Evolutionary conservation across 2,329 filamentous ascomycete genomes (phyloP), one percentile per base, ranked within the genome.

Genomic region (Coleophoma eucalyptorum): DNA sequence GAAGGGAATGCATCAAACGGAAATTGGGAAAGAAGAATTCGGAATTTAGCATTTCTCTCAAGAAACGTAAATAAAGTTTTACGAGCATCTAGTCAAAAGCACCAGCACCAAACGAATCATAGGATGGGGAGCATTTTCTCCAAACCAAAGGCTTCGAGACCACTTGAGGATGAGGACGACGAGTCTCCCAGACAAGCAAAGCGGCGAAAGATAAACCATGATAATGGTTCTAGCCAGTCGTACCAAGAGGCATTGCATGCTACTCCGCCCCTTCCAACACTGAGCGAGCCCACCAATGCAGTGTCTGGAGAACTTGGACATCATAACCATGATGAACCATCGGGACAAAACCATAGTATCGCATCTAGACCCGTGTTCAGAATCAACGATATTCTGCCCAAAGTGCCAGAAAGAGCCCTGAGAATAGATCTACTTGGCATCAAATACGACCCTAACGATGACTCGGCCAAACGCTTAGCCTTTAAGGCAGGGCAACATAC

Each of bases 181-280:
- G 59, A 62, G n/a, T 52, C 59, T 7, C 42, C 32, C 12, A 46
- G 55, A 37, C 59, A 58, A 13, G 41, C 55, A 26, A 65, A 65
- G 49, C 56, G 62, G 35, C 58, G 60, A 13, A 60, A 49, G 40
- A 51, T 50, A 3, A 37, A 32, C 33, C 45, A 38, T 7, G 12
- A 18, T 12, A 42, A 19, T 42, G 16, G 16, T 21, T 13, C 18
- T 13, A 7, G 10, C 26, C 26, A 26, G 26, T 26, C 26, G 26
- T 26, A 26, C 10, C 26, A 26, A 26, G 26, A 26, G 26, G 13
- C 6, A n/a, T 6, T 6, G 6, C 35, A 4, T 38, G 15, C 6
- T 38, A 38, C 35, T 38, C 6, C 16, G 15, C 15, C 13, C 6
- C 15, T n/a, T 5, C 38, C 51, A 16, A 13, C 42, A 34, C 47